These are phyloP conservation scores for Stephania cephalantha DNA, from an alignment of 164 flowering plant genomes.

Conservation along the genomic window DNA sequence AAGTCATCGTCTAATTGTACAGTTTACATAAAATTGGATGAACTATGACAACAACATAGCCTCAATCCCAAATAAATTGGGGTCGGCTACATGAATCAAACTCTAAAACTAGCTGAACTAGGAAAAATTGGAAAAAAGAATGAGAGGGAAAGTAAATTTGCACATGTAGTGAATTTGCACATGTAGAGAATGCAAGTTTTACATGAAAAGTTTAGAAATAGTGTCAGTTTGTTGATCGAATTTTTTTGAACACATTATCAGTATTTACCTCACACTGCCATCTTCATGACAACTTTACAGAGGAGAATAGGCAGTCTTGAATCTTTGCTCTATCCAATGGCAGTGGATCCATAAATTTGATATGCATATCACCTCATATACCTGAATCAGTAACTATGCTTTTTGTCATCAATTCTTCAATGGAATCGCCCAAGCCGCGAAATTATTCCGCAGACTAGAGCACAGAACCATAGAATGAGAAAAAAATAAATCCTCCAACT, in stretches of 20 bases:
- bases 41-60: no score
- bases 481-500: constrained; percentile 14
- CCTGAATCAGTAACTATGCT: constrained; percentile 8
- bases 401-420: constrained; percentile 5
- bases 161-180: background rate
- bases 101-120: no score
- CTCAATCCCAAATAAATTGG: no score
- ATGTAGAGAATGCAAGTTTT: background rate
- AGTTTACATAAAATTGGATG: no score
- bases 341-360: constrained; percentile 11
- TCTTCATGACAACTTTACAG: constrained; percentile 20
- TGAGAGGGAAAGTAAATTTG: background rate
- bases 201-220: background rate
- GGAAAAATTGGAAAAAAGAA: background rate
- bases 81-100: no score
- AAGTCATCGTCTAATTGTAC: no score
- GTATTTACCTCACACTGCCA: constrained; percentile 2
- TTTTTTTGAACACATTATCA: constrained; percentile 7
- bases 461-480: constrained; percentile 3
- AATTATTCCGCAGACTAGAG: background rate
- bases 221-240: background rate
- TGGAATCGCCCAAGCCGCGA: background rate
- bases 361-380: constrained; percentile 15
- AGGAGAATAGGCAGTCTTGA: constrained; percentile 11
- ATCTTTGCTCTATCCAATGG: constrained; percentile 23